phyloP scores from a whole-genome alignment of 2,329 filamentous ascomycete genomes.

The Monosporascus sp. region DNA sequence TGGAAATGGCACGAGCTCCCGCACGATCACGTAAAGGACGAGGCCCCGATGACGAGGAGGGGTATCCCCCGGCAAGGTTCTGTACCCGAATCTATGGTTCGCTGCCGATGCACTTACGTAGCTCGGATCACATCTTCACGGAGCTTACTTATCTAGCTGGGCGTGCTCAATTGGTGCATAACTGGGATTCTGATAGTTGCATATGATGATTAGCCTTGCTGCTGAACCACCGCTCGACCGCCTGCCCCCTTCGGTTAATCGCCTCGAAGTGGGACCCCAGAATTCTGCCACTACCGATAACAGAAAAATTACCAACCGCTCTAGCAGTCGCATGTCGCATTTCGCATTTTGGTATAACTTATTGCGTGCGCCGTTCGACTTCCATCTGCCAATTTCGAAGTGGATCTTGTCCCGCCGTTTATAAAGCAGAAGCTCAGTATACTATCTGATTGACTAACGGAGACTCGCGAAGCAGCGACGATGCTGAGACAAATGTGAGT shows the following conservation, averaged over 20 bases:
- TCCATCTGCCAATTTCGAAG: background rate
- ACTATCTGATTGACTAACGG: background rate
- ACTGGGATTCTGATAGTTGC: background rate
- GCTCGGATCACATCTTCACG: too few species aligned
- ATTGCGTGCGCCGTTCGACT: background rate
- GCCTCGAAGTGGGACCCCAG: background rate
- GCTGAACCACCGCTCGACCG: background rate
- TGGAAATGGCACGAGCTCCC: too few species aligned
- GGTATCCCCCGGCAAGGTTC: too few species aligned
- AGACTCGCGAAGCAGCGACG: background rate
- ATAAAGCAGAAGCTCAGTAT: too few species aligned
- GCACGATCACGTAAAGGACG: too few species aligned
- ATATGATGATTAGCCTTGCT: background rate
- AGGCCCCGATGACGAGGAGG: too few species aligned
- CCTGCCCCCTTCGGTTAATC: background rate
- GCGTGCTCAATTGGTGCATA: too few species aligned
- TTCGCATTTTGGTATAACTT: background rate
- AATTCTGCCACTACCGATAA: background rate
- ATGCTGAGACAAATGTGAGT: background rate
- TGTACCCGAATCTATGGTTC: too few species aligned
- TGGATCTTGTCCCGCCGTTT: too few species aligned
- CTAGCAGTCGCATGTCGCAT: background rate
- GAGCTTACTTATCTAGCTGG: too few species aligned
- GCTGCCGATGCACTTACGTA: too few species aligned
- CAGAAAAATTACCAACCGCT: background rate